Evolutionary conservation across 2,329 filamentous ascomycete species (phyloP).

Genomic region (Pestalotiopsis sp.): DNA sequence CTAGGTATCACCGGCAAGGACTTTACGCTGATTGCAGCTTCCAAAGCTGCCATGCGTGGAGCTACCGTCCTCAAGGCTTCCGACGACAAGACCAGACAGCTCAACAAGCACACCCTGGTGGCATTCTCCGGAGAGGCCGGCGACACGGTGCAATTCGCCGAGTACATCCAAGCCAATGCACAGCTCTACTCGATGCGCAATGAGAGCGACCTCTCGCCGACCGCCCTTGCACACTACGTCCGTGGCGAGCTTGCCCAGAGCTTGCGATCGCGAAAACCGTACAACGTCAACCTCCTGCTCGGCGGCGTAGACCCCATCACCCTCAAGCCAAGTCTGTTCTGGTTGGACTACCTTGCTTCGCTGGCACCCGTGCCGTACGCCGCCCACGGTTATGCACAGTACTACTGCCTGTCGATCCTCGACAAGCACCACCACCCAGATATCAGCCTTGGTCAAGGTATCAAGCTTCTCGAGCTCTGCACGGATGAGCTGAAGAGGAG

Average conservation of each 20-base stretch:
- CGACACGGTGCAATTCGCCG: constrained; percentile 98
- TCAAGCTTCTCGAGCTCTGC: constrained; percentile 93
- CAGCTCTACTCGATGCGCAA: constrained; percentile 99
- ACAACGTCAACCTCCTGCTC: constrained; percentile 94
- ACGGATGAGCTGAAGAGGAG: constrained; percentile 96
- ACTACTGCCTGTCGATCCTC: constrained; percentile 96
- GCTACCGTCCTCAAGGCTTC: constrained; percentile 92
- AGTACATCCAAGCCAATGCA: constrained; percentile 98
- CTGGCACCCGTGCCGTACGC: constrained; percentile 90
- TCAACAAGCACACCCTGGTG: constrained; percentile 95
- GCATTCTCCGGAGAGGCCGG: constrained; percentile 95
- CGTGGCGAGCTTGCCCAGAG: constrained; percentile 90
- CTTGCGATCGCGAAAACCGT: constrained; percentile 88
- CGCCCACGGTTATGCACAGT: constrained; percentile 98
- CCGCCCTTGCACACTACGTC: constrained; percentile 89
- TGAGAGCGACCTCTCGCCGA: constrained; percentile 86
- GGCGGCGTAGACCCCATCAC: constrained; percentile 93
- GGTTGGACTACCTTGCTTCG: constrained; percentile 95
- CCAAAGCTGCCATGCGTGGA: constrained; percentile 97
- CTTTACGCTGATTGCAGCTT: constrained; percentile 96
- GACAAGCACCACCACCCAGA: constrained; percentile 99
- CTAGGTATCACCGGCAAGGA: constrained; percentile 98
- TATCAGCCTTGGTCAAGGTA: constrained; percentile 84
- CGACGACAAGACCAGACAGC: constrained; percentile 92
- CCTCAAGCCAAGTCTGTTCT: constrained; percentile 89